A percentile compares a stretch with the other conserved stretches of the same genome.
phyloP scores from a whole-genome alignment of 176 grass and related monocot genomes.

The Oryza longistaminata region DNA sequence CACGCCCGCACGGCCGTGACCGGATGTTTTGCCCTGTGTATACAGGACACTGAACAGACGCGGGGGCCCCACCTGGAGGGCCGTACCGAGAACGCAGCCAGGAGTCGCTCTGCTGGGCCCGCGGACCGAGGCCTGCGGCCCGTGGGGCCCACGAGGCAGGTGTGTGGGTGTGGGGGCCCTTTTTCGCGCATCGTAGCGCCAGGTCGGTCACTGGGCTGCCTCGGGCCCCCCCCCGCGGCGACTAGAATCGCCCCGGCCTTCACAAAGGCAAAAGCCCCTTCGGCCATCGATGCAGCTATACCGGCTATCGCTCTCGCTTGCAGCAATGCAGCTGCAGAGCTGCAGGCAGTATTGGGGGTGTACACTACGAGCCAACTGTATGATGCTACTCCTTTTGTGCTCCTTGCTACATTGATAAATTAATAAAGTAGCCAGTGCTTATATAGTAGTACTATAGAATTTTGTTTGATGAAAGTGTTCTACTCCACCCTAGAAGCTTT shows the following conservation, averaged over 20 bases:
- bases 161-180: neutral
- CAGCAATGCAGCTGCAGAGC: neutral
- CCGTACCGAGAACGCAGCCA: neutral
- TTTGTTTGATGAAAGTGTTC: neutral
- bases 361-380: neutral
- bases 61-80: neutral
- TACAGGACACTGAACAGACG: neutral
- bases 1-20: neutral
- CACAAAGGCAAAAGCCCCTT: neutral
- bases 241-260: constrained; percentile 22
- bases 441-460: neutral
- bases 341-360: neutral
- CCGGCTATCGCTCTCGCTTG: neutral
- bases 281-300: neutral
- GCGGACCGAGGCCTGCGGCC: constrained; percentile 22
- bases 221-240: constrained; percentile 26
- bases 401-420: neutral
- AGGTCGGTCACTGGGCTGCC: constrained; percentile 26
- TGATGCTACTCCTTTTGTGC: neutral
- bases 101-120: constrained; percentile 19
- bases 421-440: neutral
- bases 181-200: neutral
- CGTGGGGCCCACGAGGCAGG: constrained; percentile 9
- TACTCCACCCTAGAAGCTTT: neutral
- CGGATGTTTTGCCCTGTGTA: no score